Evolutionary conservation across 805 yeast species (phyloP), one percentile per base, ranked within the genome.

Genomic region (Wickerhamiella azyma): DNA sequence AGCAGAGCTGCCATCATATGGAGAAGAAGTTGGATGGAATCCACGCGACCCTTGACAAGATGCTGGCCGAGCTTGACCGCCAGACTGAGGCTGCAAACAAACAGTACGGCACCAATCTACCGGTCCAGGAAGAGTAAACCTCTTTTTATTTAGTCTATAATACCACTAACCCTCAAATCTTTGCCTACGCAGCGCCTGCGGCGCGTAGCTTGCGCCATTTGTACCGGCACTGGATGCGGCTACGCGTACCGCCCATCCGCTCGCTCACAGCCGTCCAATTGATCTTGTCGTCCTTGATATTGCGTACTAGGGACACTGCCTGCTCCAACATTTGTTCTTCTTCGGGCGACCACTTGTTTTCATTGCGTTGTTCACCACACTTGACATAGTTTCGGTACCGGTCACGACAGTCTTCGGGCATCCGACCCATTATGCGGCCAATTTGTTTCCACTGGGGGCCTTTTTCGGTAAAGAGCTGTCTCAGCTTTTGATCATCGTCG

Each of bases 371-470:
- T 14, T 69, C 69, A 19, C 96, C 96, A 66, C 96, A 89, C 62
- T 88, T 88, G 51, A 88, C 82, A 59, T 88, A 89, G 60, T 89
- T 89, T 62, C 97, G 72, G 94, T 94, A 89, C 55, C 97, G 71
- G 61, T 89, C 97, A 55, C 97, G 73, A 62, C 96, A 88, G 64
- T 89, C 97, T 59, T 89, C 97, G 0, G 97, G 96, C 97, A 89
- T 89, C 56, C 97, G 70, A 11, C 83, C 85, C 75, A 89, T 69
- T 7, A 68, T 66, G 45, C 72, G 72, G 7, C 96, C 96, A 50
- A 89, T 83, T 36, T 70, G 68, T 54, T 85, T 85, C 97, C 97
- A 89, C 58, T 82, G 85, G 14, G 92, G 85, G 48, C 79, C 85
- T 53, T 76, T 74, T 21, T 77, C 76, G 9, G 71, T 62, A 9